A percentile compares a stretch with the other conserved stretches of the same genome.
These are phyloP conservation scores for Kalmusia sp. DNA, from an alignment of 2,329 filamentous ascomycete genomes.

Conservation along the genomic window DNA sequence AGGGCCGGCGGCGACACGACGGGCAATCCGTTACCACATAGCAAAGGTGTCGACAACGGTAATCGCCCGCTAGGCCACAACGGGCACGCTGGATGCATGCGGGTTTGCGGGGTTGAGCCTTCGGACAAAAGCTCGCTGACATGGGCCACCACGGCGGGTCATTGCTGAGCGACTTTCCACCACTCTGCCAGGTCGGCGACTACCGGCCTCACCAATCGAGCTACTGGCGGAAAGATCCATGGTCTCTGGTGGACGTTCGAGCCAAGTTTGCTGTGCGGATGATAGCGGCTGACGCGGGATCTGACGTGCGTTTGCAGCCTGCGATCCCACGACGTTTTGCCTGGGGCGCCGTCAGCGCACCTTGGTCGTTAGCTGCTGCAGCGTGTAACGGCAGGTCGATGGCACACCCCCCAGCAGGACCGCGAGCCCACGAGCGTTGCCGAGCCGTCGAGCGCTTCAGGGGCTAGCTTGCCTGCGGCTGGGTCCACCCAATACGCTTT, in stretches of 20 bases:
- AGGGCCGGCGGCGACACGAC: background rate
- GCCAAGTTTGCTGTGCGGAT: background rate
- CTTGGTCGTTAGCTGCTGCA: background rate
- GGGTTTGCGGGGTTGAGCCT: slow-evolving; percentile 4
- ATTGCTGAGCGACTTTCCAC: slow-evolving; percentile 1
- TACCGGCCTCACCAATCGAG: background rate
- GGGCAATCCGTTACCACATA: background rate
- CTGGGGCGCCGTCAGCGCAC: background rate
- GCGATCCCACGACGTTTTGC: background rate
- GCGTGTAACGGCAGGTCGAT: background rate
- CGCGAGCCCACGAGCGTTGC: too few relatives aligned
- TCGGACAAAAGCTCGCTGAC: slow-evolving; percentile 1
- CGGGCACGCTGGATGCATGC: background rate
- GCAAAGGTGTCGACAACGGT: background rate
- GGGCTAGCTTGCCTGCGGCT: slow-evolving; percentile 2
- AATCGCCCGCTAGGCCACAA: background rate
- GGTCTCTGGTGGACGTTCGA: background rate
- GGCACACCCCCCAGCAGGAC: too few relatives aligned
- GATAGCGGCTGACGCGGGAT: slow-evolving; percentile 9
- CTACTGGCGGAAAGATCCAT: background rate
- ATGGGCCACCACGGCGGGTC: background rate
- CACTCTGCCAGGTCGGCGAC: slow-evolving; percentile 1
- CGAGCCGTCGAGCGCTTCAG: background rate
- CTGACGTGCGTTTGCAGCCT: background rate
- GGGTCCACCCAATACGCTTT: slow-evolving; percentile 2